Conservation (phyloP, 169 alveolate genomes). For the Plasmodium gallinaceum region DNA sequence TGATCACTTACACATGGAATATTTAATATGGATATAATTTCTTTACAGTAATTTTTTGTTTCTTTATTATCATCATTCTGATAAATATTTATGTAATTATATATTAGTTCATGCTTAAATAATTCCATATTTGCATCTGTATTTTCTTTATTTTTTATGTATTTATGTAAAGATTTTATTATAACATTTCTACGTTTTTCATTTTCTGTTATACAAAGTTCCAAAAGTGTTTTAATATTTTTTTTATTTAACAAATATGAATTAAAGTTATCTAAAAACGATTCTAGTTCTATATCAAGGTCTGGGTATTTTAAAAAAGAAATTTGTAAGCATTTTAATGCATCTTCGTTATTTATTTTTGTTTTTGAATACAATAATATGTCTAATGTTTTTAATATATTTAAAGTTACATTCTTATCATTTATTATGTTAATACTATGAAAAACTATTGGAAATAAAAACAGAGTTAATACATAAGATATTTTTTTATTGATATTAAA, state of each 20-base stretch:
- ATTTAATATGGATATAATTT: slow-evolving; percentile 37
- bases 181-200: slow-evolving; percentile 35
- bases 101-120: slow-evolving; percentile 43
- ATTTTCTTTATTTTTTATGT: slow-evolving; percentile 11
- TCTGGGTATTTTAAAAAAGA: slow-evolving; percentile 58
- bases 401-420: slow-evolving; percentile 57
- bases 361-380: slow-evolving; percentile 44
- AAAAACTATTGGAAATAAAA: slow-evolving; percentile 61
- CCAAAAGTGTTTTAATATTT: slow-evolving; percentile 42
- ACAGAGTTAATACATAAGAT: slow-evolving; percentile 57
- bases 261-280: slow-evolving; percentile 65
- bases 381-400: slow-evolving; percentile 64
- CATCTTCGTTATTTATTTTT: slow-evolving; percentile 67
- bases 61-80: slow-evolving; percentile 37
- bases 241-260: slow-evolving; percentile 56
- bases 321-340: slow-evolving; percentile 65
- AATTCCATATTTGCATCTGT: neutral
- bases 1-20: slow-evolving; percentile 34
- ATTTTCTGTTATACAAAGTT: slow-evolving; percentile 66
- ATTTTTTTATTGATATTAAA: slow-evolving; percentile 62
- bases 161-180: slow-evolving; percentile 38
- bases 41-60: slow-evolving; percentile 38
- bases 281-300: slow-evolving; percentile 53
- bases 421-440: slow-evolving; percentile 70
- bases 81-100: slow-evolving; percentile 32